Evolutionary conservation across 805 yeast genomes (phyloP).

Genomic region (fission yeast (Schizosaccharomyces pombe)): DNA sequence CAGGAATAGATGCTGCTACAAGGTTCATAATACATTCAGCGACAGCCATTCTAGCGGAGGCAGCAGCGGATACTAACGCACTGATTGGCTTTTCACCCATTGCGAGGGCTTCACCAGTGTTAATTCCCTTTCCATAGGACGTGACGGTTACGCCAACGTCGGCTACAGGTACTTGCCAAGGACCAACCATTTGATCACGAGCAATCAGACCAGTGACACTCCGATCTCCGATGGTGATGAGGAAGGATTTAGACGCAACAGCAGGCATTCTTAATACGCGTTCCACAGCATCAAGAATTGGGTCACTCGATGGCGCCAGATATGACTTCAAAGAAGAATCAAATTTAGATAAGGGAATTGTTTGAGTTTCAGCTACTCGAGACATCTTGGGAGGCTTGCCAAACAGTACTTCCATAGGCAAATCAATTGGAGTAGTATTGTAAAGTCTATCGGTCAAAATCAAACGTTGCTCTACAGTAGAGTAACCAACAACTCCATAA

Average conservation of each 20-base stretch:
- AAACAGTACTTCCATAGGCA: conserved; percentile 82
- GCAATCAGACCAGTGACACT: conserved; percentile 92
- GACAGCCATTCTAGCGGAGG: conserved; percentile 84
- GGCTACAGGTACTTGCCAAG: conserved; percentile 98
- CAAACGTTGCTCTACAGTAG: conserved; percentile 67
- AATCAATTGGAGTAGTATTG: conserved; percentile 71
- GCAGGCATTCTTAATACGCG: conserved; percentile 77
- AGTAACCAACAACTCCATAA: conserved; percentile 83
- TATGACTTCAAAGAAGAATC: conserved; percentile 15
- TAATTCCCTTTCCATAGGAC: conserved; percentile 49
- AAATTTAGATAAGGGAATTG: conserved; percentile 22
- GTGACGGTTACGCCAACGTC: conserved; percentile 93
- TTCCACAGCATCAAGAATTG: conserved; percentile 40
- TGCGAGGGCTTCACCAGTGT: conserved; percentile 93
- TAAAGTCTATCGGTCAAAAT: conserved; percentile 57
- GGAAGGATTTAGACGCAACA: conserved; percentile 83
- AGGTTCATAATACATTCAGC: conserved; percentile 82
- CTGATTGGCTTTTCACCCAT: conserved; percentile 90
- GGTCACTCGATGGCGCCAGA: conserved; percentile 3
- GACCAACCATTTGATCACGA: conserved; percentile 96
- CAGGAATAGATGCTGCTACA: conserved; percentile 68
- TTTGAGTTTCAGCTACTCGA: conserved; percentile 41
- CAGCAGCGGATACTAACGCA: conserved; percentile 69
- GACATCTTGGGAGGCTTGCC: conserved; percentile 96
- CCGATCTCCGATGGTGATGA: conserved; percentile 95